phyloP scores from a whole-genome alignment of 2,329 filamentous ascomycete species.

The Pezicula rhizophila region DNA sequence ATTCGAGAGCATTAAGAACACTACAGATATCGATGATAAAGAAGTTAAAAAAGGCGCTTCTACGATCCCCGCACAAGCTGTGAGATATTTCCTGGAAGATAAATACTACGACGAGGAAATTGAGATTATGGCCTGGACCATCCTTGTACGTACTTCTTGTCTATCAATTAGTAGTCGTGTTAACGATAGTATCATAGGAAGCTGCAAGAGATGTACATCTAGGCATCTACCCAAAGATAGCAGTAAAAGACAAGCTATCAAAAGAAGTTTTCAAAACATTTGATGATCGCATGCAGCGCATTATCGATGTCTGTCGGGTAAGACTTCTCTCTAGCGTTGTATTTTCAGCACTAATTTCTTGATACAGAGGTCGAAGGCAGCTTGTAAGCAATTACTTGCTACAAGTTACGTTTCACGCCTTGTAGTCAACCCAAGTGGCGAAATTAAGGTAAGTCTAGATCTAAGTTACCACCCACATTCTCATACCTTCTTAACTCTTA shows the following conservation, averaged over 20 bases:
- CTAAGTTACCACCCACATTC: background rate
- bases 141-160: constrained; percentile 12
- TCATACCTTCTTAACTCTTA: background rate
- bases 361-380: constrained; percentile 15
- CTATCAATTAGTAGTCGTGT: background rate
- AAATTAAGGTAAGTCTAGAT: constrained; percentile 14
- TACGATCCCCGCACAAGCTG: constrained; percentile 10
- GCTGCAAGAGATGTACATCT: background rate
- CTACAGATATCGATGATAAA: no score
- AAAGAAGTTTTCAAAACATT: constrained; percentile 4
- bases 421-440: constrained; percentile 14
- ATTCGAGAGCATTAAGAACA: no score
- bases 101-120: constrained; percentile 6
- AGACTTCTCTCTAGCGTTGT: background rate
- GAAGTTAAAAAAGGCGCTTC: constrained; percentile 5
- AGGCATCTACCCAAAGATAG: constrained; percentile 2
- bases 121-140: constrained; percentile 14
- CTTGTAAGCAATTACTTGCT: constrained; percentile 21
- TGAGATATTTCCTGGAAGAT: constrained; percentile 4
- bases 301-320: constrained; percentile 12
- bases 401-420: constrained; percentile 15
- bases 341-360: background rate
- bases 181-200: no score
- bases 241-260: background rate
- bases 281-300: constrained; percentile 7